These are phyloP conservation scores for Nannochloropsis oceanica DNA, from an alignment of 108 stramenopile genomes.

Conservation along the genomic window DNA sequence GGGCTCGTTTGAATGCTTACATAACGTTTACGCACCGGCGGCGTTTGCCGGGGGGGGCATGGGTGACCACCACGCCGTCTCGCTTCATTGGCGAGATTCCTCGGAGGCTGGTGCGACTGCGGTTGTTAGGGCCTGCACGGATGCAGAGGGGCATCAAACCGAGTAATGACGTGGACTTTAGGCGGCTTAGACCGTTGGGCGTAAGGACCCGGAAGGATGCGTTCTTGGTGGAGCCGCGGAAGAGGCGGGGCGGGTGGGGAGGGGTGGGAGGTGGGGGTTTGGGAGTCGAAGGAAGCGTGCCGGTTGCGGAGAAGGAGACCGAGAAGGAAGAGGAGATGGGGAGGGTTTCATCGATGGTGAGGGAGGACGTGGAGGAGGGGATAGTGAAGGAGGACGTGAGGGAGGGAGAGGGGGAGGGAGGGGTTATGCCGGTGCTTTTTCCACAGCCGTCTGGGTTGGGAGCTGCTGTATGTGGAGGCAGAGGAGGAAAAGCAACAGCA, in stretches of 20 bases:
- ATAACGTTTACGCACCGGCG: slow-evolving; percentile 17
- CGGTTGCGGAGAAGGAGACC: too few species aligned
- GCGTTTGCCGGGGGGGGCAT: not conserved
- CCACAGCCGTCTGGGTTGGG: not conserved
- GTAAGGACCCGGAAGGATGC: not conserved
- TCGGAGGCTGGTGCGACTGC: not conserved
- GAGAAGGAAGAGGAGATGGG: too few species aligned
- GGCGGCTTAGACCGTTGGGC: not conserved
- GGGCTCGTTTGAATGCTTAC: slow-evolving; percentile 10
- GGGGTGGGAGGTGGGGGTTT: not conserved
- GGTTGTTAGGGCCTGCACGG: not conserved
- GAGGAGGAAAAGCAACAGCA: too few species aligned
- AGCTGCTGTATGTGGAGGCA: too few species aligned
- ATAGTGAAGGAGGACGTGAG: not conserved
- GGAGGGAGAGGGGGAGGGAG: not conserved
- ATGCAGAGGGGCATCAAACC: not conserved
- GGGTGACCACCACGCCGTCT: not conserved
- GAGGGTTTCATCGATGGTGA: not conserved
- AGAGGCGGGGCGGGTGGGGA: not conserved
- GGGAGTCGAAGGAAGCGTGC: not conserved
- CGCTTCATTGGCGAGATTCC: not conserved
- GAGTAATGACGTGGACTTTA: not conserved
- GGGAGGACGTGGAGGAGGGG: not conserved
- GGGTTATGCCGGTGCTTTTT: not conserved
- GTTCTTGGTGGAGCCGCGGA: not conserved